Base-by-base conservation (phyloP, 352 stramenopile genomes). In the Phytopythium delawarense region DNA sequence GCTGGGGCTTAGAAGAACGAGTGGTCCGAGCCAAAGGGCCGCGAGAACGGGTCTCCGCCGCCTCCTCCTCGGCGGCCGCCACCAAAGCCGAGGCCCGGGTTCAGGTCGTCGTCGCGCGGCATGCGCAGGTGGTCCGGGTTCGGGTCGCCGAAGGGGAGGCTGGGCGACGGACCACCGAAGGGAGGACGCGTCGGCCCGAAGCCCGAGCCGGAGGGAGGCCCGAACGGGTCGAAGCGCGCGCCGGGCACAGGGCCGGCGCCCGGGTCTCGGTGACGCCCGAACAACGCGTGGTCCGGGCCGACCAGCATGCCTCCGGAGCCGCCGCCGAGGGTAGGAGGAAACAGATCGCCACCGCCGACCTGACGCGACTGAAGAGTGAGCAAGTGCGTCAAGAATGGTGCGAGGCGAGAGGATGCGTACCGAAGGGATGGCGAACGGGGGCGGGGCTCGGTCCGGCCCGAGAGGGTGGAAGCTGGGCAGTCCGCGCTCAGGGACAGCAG, bases 171-270 rank as follows among this genome's bases (percentile, higher is more conserved):
- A n/a, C 67, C 68, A 35, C 74, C 69, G 23, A 68, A 63, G 16
- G 68, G 72, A 20, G 68, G 74, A 42, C 69, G 66, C 35, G 56
- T 56, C 8, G 70, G 73, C 21, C 72, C 67, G 30, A 79, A 72
- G 7, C 84, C 78, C 59, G 59, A 62, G 35, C 88, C 76, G 7
- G 76, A 76, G 0, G 76, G 67, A 11, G 87, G 87, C 11, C 87
- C 87, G 48, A 81, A 96, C n/a, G 87, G 87, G 64, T 96, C 87
- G 48, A 96, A 96, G 2, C 87, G 84, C 44, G 87, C 78, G 0
- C 84, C 84, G 60, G 84, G 87, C 5, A 94, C 74, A 12, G 84
- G 79, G 34, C 84, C 87, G 20, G 62, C 58, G 3, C 67, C 80
- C 21, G 84, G 77, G 64, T 91, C 78, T 12, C 74, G 69, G 20